These are phyloP conservation scores for Xerocomellus chrysenteron DNA, from an alignment of 768 basidiomycete species.

Conservation along the genomic window DNA sequence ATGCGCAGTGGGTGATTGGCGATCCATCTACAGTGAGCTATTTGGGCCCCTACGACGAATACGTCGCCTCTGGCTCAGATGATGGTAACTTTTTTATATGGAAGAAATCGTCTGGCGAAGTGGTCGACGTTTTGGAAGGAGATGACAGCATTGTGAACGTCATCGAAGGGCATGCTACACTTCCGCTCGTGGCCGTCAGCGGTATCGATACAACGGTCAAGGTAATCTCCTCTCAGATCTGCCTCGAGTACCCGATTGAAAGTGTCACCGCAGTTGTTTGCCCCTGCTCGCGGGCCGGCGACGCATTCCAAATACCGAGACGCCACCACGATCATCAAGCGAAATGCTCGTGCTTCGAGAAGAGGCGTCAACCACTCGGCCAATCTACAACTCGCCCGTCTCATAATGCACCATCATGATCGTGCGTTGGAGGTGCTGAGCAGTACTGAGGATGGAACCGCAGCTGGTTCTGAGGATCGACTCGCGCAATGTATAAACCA, in stretches of 20 bases:
- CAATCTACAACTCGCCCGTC: conserved; percentile 28
- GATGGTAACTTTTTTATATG: conserved; percentile 89
- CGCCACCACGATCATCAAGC: conserved; percentile 53
- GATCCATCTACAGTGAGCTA: conserved; percentile 65
- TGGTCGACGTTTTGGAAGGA: conserved; percentile 82
- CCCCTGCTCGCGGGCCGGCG: conserved; percentile 49
- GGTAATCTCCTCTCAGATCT: conserved; percentile 38
- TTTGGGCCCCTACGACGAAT: conserved; percentile 75
- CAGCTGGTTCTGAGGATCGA: conserved; percentile 27
- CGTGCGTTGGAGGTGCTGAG: conserved; percentile 25
- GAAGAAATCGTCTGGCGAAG: conserved; percentile 61
- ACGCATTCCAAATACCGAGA: conserved; percentile 54
- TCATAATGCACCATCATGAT: conserved; percentile 33
- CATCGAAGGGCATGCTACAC: conserved; percentile 75
- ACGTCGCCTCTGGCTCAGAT: conserved; percentile 80
- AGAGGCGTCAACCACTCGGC: conserved; percentile 17
- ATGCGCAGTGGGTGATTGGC: background rate
- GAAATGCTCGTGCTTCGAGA: conserved; percentile 45
- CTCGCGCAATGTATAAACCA: conserved; percentile 31
- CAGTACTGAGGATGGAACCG: conserved; percentile 18
- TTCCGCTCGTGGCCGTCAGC: conserved; percentile 82
- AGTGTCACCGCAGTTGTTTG: conserved; percentile 54
- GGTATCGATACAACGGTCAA: conserved; percentile 88
- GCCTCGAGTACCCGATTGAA: background rate
- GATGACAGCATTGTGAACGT: conserved; percentile 82